Evolutionary conservation across 2,329 filamentous ascomycete genomes (phyloP).

Genomic region (Fusarium oligoseptatum): DNA sequence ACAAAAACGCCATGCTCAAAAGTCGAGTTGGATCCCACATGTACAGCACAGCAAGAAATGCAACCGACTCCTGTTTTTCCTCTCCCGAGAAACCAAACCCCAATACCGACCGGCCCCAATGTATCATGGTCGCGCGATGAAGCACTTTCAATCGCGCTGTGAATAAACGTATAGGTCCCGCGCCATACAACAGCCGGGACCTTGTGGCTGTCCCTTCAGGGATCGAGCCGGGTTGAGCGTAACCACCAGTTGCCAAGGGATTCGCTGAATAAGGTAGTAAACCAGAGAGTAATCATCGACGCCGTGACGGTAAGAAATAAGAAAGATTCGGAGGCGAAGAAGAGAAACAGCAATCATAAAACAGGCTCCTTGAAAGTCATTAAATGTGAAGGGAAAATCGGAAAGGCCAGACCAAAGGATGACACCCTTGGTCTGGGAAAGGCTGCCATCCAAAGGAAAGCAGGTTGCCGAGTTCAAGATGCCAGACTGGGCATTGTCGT

Average conservation of each 20-base stretch:
- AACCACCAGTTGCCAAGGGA: constrained; percentile 44
- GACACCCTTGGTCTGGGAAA: constrained; percentile 10
- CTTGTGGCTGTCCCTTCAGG: constrained; percentile 34
- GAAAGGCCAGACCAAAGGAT: constrained; percentile 16
- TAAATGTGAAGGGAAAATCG: constrained; percentile 37
- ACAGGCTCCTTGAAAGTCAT: constrained; percentile 39
- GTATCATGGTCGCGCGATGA: constrained; percentile 44
- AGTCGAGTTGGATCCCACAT: constrained; percentile 24
- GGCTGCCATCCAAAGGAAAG: constrained; percentile 14
- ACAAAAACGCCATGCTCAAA: constrained; percentile 40
- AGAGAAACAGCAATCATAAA: constrained; percentile 34
- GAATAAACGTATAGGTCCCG: constrained; percentile 47
- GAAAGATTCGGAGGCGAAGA: constrained; percentile 20
- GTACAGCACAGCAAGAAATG: constrained; percentile 41
- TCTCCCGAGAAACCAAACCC: constrained; percentile 29
- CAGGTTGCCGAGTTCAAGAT: constrained; percentile 21
- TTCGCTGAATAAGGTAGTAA: constrained; percentile 33
- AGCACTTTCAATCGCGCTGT: constrained; percentile 48
- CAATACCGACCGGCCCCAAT: constrained; percentile 36
- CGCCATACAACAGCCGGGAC: constrained; percentile 26
- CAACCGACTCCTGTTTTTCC: constrained; percentile 40
- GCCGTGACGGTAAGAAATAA: constrained; percentile 37
- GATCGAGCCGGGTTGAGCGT: constrained; percentile 35
- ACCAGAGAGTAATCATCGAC: constrained; percentile 34
- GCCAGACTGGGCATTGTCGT: constrained; percentile 21